A percentile compares a stretch with the other conserved stretches of the same genome.
phyloP scores from a whole-genome alignment of 2,329 filamentous ascomycete species.

The Bipolaris victoriae region DNA sequence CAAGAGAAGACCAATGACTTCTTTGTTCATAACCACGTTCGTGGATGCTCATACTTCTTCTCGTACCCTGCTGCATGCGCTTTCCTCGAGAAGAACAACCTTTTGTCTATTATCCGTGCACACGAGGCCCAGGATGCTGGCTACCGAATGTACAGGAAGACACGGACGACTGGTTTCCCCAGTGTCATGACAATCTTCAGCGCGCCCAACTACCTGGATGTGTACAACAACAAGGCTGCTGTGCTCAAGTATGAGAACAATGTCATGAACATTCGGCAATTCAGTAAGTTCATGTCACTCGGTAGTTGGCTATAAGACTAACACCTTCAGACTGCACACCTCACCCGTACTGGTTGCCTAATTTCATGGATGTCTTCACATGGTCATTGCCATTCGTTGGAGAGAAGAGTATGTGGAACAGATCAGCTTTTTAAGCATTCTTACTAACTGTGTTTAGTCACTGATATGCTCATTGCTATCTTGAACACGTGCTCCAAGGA shows the following conservation, averaged over 20 bases:
- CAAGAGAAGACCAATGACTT: slow-evolving; percentile 98
- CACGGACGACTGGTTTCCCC: slow-evolving; percentile 94
- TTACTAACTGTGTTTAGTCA: slow-evolving; percentile 59
- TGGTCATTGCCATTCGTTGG: slow-evolving; percentile 99
- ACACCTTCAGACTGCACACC: slow-evolving; percentile 77
- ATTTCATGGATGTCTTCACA: slow-evolving; percentile 99
- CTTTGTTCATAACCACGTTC: slow-evolving; percentile 97
- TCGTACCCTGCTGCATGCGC: slow-evolving; percentile 96
- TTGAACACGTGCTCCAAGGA: slow-evolving; percentile 99
- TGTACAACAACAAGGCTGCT: slow-evolving; percentile 99
- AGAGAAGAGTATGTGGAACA: slow-evolving; percentile 69
- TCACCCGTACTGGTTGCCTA: slow-evolving; percentile 98
- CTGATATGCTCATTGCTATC: slow-evolving; percentile 98
- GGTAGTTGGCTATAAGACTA: slow-evolving; percentile 11
- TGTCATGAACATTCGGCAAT: slow-evolving; percentile 99
- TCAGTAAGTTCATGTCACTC: slow-evolving; percentile 60
- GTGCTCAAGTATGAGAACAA: slow-evolving; percentile 99
- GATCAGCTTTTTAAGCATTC: neutral
- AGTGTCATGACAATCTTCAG: slow-evolving; percentile 99
- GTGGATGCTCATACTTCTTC: slow-evolving; percentile 99
- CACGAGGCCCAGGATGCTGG: slow-evolving; percentile 99
- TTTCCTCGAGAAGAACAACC: slow-evolving; percentile 98
- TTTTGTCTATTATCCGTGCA: slow-evolving; percentile 94
- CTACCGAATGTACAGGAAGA: slow-evolving; percentile 99
- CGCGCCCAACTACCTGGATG: slow-evolving; percentile 96